phyloP scores from a whole-genome alignment of 306 rosid species.

The Cicer cuneatum region DNA sequence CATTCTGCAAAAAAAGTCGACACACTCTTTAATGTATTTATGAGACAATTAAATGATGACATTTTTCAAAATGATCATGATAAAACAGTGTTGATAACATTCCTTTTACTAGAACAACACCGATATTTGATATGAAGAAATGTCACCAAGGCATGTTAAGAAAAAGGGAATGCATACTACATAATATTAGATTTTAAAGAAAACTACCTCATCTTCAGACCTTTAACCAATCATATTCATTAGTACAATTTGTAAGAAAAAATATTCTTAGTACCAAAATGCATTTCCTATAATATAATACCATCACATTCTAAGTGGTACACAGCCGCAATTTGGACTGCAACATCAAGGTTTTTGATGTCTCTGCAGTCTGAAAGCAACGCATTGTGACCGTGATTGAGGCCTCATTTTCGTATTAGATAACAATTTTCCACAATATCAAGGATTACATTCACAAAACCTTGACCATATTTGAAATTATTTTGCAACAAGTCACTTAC shows the following conservation, averaged over 20 bases:
- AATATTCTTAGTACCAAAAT: neutral
- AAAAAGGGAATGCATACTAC: neutral
- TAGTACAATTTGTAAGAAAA: neutral
- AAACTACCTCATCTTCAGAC: neutral
- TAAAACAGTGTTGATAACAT: neutral
- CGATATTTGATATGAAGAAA: neutral
- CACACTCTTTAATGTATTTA: neutral
- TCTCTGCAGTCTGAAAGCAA: too few species aligned
- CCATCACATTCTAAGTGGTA: too few species aligned
- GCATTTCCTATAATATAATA: neutral
- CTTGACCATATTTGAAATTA: neutral
- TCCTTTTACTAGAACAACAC: neutral
- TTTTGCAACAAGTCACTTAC: constrained; percentile 20
- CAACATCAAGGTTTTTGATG: too few species aligned
- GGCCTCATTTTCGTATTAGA: too few species aligned
- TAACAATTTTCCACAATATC: too few species aligned
- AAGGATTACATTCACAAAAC: too few species aligned
- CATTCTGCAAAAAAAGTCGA: neutral
- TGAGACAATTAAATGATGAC: neutral
- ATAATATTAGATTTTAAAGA: neutral
- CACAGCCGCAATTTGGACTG: neutral
- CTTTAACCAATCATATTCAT: neutral
- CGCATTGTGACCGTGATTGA: too few species aligned
- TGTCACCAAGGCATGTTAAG: neutral
- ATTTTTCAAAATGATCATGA: neutral